Evolutionary conservation across 164 flowering plant species (phyloP).

Genomic region (Magnolia kwangsiensis): DNA sequence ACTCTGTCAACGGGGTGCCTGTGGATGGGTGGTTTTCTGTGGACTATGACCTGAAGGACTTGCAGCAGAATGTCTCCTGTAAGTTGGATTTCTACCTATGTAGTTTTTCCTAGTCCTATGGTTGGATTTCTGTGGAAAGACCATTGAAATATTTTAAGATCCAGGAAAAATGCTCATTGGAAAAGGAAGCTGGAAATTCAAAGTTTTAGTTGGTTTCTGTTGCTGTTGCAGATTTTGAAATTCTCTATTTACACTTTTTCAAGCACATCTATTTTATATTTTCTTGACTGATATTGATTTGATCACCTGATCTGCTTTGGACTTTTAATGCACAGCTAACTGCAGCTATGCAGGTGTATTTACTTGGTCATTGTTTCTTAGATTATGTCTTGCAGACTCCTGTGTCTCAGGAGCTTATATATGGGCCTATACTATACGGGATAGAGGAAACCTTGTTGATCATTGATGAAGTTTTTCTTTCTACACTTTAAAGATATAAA

Average conservation of each 20-base stretch:
- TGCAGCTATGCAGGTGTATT: not conserved
- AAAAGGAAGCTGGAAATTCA: not conserved
- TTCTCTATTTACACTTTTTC: not conserved
- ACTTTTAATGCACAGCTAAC: not conserved
- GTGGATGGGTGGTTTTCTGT: conserved; percentile 64
- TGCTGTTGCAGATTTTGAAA: not conserved
- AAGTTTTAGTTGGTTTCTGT: not conserved
- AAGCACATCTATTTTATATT: not conserved
- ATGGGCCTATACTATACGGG: too few relatives aligned
- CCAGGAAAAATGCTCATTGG: not conserved
- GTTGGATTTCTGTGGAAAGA: too few relatives aligned
- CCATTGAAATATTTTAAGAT: not conserved
- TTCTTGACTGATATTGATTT: not conserved
- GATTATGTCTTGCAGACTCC: not conserved
- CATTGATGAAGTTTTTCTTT: not conserved
- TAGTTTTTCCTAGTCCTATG: not conserved
- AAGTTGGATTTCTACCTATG: conserved; percentile 28
- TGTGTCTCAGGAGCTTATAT: too few relatives aligned
- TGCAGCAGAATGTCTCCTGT: conserved; percentile 33
- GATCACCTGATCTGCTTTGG: not conserved
- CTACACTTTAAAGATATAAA: not conserved
- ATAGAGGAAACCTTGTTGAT: too few relatives aligned
- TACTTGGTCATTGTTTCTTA: not conserved
- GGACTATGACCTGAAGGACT: conserved; percentile 50
- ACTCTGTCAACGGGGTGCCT: conserved; percentile 59